phyloP scores from a whole-genome alignment of 805 yeast species.

The Vanderwaltozyma tropicalis region DNA sequence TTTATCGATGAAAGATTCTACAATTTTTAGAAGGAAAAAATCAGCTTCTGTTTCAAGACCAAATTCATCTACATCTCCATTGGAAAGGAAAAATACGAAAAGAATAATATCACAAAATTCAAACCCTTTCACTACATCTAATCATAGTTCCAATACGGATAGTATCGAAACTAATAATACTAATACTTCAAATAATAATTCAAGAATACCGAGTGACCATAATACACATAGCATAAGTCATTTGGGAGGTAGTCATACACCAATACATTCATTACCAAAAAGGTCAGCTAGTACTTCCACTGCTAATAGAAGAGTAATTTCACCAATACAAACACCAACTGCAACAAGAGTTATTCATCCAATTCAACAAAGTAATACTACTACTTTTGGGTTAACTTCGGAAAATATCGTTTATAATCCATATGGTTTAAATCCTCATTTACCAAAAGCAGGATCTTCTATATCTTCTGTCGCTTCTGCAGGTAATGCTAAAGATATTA shows the following conservation, averaged over 20 bases:
- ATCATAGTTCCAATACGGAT: background rate
- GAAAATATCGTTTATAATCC: constrained; percentile 43
- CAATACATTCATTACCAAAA: background rate
- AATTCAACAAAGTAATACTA: background rate
- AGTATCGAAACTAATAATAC: too few species aligned
- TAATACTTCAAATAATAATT: too few species aligned
- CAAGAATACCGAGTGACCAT: background rate
- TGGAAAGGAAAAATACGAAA: background rate
- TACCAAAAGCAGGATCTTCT: constrained; percentile 8
- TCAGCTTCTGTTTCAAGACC: background rate
- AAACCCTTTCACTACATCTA: constrained; percentile 1
- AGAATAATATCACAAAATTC: constrained; percentile 1
- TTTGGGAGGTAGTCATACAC: too few species aligned
- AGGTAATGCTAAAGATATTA: constrained; percentile 14
- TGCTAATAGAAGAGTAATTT: background rate
- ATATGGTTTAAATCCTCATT: constrained; percentile 35
- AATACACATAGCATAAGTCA: too few species aligned
- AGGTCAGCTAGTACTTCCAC: constrained; percentile 1
- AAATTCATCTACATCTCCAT: background rate
- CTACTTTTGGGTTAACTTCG: background rate
- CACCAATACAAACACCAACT: background rate
- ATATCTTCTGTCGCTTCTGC: constrained; percentile 3
- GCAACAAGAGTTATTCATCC: background rate
- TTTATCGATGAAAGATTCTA: background rate
- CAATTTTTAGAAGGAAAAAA: background rate